Evolutionary conservation across 768 basidiomycete species (phyloP).

Genomic region (Termitomyces bulborhizus): DNA sequence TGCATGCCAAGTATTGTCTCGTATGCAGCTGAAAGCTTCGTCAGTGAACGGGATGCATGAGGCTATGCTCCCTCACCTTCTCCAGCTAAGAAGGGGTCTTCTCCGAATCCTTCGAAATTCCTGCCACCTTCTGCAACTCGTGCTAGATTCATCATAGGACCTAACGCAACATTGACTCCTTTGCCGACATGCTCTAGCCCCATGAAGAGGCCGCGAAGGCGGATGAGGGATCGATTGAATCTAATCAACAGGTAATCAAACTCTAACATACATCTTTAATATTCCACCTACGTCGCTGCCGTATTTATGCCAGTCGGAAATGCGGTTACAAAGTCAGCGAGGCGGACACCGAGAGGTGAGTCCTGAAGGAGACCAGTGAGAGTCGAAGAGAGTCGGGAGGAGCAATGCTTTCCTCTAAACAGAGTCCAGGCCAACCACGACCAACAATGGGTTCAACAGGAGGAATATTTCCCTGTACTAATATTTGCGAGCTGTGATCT

Average conservation of each 20-base stretch:
- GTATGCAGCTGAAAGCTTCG: constrained; percentile 32
- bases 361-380: constrained; percentile 5
- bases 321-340: constrained; percentile 48
- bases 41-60: background rate
- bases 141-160: constrained; percentile 69
- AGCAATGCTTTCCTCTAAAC: constrained; percentile 34
- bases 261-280: background rate
- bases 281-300: constrained; percentile 49
- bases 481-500: background rate
- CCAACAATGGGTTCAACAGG: constrained; percentile 19
- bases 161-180: constrained; percentile 66
- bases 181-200: constrained; percentile 68
- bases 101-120: constrained; percentile 81
- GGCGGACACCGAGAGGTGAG: constrained; percentile 59
- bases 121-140: constrained; percentile 59
- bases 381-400: background rate
- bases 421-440: constrained; percentile 41
- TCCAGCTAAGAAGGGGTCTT: constrained; percentile 68
- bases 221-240: constrained; percentile 49
- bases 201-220: constrained; percentile 62
- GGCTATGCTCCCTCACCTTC: constrained; percentile 24
- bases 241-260: background rate
- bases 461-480: constrained; percentile 34
- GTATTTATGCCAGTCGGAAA: constrained; percentile 65
- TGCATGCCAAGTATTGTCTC: constrained; percentile 86